These are phyloP conservation scores for Mucuna pruriens DNA, from an alignment of 306 rosid genomes.

Conservation along the genomic window DNA sequence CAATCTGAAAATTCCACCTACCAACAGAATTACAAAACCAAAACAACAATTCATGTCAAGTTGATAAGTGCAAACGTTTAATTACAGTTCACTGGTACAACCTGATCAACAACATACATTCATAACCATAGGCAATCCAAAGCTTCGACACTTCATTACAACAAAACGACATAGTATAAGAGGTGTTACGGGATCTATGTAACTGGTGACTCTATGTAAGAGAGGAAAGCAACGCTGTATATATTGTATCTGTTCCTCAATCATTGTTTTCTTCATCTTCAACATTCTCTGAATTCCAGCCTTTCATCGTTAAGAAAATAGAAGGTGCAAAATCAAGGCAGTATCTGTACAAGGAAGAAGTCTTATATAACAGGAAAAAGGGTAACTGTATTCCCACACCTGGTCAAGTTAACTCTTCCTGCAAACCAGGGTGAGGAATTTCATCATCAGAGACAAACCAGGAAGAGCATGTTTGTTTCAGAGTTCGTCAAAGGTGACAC, in stretches of 20 bases:
- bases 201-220: background rate
- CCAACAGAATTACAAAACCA: background rate
- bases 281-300: background rate
- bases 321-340: conserved; percentile 2
- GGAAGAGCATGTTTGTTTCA: background rate
- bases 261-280: conserved; percentile 10
- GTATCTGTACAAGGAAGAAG: background rate
- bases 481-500: background rate
- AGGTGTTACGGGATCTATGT: background rate
- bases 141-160: background rate
- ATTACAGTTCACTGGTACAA: background rate
- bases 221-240: background rate
- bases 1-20: background rate
- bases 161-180: background rate
- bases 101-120: background rate
- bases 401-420: conserved; percentile 20
- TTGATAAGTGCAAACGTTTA: background rate
- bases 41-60: background rate
- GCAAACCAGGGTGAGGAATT: background rate
- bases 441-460: background rate
- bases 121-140: background rate
- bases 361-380: background rate
- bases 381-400: background rate
- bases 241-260: background rate
- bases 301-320: background rate